Evolutionary conservation across 768 basidiomycete genomes (phyloP).

Genomic region (Tulasnella sp.): DNA sequence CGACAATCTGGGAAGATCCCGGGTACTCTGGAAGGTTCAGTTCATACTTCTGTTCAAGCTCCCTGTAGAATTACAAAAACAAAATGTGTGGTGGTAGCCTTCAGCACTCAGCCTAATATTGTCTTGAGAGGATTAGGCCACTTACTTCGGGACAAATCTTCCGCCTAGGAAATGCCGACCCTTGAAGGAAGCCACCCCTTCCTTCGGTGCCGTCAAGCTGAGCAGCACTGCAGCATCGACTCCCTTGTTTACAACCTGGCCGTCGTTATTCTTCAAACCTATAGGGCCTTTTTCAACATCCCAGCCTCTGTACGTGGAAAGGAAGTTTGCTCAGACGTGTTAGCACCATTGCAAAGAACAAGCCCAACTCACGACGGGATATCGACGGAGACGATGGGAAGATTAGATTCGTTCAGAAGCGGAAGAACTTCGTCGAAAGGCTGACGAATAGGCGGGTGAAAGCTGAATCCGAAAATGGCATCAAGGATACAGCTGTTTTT

Average conservation of each 20-base stretch:
- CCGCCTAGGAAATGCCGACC: constrained; percentile 92
- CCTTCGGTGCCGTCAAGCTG: constrained; percentile 90
- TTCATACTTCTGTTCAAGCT: constrained; percentile 58
- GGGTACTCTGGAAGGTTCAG: constrained; percentile 78
- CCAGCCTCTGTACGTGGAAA: constrained; percentile 49
- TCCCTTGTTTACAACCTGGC: constrained; percentile 26
- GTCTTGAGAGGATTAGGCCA: neutral
- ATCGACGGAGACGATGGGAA: constrained; percentile 90
- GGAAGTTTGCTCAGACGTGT: too few relatives aligned
- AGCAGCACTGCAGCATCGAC: constrained; percentile 71
- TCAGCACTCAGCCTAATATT: too few relatives aligned
- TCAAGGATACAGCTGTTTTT: constrained; percentile 71
- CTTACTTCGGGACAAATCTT: constrained; percentile 81
- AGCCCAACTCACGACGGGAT: constrained; percentile 66
- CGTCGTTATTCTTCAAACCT: constrained; percentile 25
- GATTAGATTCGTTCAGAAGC: constrained; percentile 46
- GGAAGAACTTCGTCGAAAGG: constrained; percentile 76
- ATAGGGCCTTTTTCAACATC: constrained; percentile 69
- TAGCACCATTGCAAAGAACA: too few relatives aligned
- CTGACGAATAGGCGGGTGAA: constrained; percentile 76
- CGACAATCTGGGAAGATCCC: constrained; percentile 74
- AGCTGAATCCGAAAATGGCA: constrained; percentile 97
- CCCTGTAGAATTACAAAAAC: constrained; percentile 33
- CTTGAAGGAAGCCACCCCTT: constrained; percentile 64
- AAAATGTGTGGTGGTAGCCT: neutral